Base-by-base conservation (phyloP, 1,284 basidiomycete genomes). In the Papiliotrema terrestris region DNA sequence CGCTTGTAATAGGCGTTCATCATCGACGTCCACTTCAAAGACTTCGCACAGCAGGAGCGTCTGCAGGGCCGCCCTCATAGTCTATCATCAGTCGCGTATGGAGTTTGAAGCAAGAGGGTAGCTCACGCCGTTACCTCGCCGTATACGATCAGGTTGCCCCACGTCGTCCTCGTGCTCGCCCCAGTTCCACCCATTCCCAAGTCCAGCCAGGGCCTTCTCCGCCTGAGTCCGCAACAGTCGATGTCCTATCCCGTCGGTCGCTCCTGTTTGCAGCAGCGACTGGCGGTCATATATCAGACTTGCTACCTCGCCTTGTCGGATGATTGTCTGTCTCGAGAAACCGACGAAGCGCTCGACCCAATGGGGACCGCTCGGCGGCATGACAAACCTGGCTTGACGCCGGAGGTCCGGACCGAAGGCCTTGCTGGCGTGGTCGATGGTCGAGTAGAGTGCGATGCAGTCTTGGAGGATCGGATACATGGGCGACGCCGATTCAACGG, bases 261-360 rank as follows among this genome's bases (percentile, higher is more conserved):
- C 11, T n/a, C 9, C 32, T 13, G 23, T 4, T 19, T 25, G 23
- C 15, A 48, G 25, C 15, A 29, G 17, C 9, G 23, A 4, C 25
- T 13, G 17, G 4, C 48, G 59, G 15, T 51, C 47, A 20, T 49
- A 46, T 19, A 64, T 56, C 35, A 64, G 47, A 43, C 49, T 45
- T 41, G 57, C 59, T 14, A 63, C 59, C 4, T 48, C 46, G 15
- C 54, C 57, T 39, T 61, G 41, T 19, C 54, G 42, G 35, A 46
- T 39, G 55, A 63, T 57, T 32, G 57, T 56, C 5, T 50, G 49
- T 15, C 62, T 55, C 6, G 58, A 55, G 20, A 58, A 49, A 13
- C 62, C 62, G 38, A 61, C 52, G 23, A 64, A 64, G 4, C 53
- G 46, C 51, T 64, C 62, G 22, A 64, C 57, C 62, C 62, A 64